Conservation (phyloP, 441 rosid species). For the Mallotus japonicus region DNA sequence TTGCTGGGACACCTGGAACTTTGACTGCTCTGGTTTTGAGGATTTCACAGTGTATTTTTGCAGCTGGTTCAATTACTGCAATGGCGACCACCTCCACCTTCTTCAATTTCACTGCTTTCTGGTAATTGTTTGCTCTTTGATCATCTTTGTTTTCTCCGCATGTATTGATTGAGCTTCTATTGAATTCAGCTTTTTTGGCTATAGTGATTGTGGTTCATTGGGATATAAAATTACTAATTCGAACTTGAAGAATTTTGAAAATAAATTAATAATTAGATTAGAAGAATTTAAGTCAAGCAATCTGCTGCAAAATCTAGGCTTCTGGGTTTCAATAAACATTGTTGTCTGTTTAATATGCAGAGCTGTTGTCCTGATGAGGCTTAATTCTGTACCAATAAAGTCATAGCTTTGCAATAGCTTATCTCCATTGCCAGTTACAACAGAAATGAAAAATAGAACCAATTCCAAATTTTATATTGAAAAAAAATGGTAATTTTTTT, state of each 20-base stretch:
- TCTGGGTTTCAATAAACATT: background rate
- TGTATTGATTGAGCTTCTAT: background rate
- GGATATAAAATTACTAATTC: background rate
- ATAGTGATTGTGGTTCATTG: background rate
- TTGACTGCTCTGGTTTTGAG: conserved; percentile 63
- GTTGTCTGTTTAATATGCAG: background rate
- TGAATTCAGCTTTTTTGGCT: background rate
- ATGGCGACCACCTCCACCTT: conserved; percentile 61
- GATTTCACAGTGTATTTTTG: conserved; percentile 66
- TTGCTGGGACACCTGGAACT: conserved; percentile 88
- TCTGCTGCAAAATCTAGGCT: conserved; percentile 1
- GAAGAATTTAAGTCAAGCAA: background rate
- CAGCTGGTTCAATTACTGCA: conserved; percentile 69
- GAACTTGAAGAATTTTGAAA: background rate
- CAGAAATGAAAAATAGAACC: background rate
- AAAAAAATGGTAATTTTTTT: background rate
- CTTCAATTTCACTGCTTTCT: conserved; percentile 72
- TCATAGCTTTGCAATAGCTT: background rate
- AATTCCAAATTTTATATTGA: too few species aligned
- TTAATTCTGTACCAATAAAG: background rate
- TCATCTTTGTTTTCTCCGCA: background rate
- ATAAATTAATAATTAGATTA: background rate
- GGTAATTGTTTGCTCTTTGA: conserved; percentile 32
- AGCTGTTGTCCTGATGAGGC: background rate
- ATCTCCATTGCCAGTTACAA: background rate